phyloP scores from a whole-genome alignment of 768 basidiomycete species.

The Auriscalpium microsporum region DNA sequence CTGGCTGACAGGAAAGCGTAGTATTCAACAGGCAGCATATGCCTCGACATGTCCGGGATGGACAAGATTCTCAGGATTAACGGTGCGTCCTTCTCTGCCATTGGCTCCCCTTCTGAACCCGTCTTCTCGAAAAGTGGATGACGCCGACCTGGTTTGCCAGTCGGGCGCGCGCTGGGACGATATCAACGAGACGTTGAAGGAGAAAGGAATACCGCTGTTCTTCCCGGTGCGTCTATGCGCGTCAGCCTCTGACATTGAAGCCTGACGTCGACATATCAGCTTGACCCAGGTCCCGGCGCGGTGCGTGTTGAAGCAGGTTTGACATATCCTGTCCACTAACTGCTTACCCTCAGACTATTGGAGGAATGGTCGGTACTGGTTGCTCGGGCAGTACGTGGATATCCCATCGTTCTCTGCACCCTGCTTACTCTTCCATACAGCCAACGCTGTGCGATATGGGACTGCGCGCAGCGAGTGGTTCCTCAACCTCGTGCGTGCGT shows the following conservation, averaged over 20 bases:
- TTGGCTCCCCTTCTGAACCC: not conserved
- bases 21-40: constrained; percentile 47
- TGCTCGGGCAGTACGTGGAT: constrained; percentile 67
- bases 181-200: constrained; percentile 60
- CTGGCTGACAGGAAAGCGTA: constrained; percentile 6
- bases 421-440: constrained; percentile 25
- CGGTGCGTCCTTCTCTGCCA: constrained; percentile 21
- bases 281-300: constrained; percentile 36
- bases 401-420: not conserved
- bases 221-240: constrained; percentile 55
- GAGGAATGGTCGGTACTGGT: constrained; percentile 84
- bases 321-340: not conserved
- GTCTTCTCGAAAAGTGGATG: constrained; percentile 37
- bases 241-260: not conserved
- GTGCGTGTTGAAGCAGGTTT: constrained; percentile 27
- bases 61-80: constrained; percentile 53
- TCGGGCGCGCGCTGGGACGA: constrained; percentile 74
- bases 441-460: constrained; percentile 79
- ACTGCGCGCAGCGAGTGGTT: constrained; percentile 88
- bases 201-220: constrained; percentile 68
- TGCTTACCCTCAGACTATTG: constrained; percentile 48
- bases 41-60: constrained; percentile 61
- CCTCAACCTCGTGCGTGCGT: constrained; percentile 54
- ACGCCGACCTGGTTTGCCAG: constrained; percentile 71
- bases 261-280: constrained; percentile 3